Evolutionary conservation across 2,329 filamentous ascomycete genomes (phyloP).

Genomic region (Aspergillus sp.): DNA sequence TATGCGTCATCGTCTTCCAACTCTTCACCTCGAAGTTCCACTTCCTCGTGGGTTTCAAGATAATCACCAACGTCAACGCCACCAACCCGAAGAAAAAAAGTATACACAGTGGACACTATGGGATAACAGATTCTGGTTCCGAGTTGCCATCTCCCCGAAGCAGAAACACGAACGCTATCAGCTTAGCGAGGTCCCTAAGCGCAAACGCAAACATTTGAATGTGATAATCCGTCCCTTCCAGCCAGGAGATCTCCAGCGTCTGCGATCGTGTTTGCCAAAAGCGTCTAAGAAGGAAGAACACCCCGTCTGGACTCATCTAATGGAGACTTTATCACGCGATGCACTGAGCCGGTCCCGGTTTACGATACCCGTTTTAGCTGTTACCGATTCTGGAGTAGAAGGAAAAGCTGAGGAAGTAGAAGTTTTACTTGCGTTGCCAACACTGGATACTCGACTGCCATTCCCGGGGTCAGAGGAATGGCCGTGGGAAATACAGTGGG

Average conservation of each 20-base stretch:
- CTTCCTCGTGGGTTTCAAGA: neutral
- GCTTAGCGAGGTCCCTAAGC: no score
- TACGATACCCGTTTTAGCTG: slow-evolving; percentile 34
- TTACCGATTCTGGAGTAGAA: slow-evolving; percentile 2
- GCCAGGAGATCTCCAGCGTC: slow-evolving; percentile 18
- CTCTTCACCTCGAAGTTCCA: slow-evolving; percentile 12
- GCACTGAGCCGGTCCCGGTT: slow-evolving; percentile 32
- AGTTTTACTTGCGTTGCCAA: slow-evolving; percentile 19
- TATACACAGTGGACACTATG: slow-evolving; percentile 36
- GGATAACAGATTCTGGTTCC: slow-evolving; percentile 51
- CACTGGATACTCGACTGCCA: slow-evolving; percentile 16
- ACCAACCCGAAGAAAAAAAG: neutral
- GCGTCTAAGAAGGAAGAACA: neutral
- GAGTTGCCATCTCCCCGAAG: slow-evolving; percentile 27
- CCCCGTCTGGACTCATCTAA: neutral
- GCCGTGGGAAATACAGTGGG: slow-evolving; percentile 25
- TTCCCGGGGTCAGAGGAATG: neutral
- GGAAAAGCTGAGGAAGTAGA: neutral
- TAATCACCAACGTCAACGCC: neutral
- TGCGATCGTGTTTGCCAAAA: neutral
- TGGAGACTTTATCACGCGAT: slow-evolving; percentile 15
- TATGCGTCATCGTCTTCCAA: slow-evolving; percentile 19
- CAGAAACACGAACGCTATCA: no score
- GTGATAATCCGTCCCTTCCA: slow-evolving; percentile 37
- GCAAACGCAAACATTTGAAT: neutral